phyloP scores from a whole-genome alignment of 2,329 filamentous ascomycete species.

The Chaetothyriales sp. region DNA sequence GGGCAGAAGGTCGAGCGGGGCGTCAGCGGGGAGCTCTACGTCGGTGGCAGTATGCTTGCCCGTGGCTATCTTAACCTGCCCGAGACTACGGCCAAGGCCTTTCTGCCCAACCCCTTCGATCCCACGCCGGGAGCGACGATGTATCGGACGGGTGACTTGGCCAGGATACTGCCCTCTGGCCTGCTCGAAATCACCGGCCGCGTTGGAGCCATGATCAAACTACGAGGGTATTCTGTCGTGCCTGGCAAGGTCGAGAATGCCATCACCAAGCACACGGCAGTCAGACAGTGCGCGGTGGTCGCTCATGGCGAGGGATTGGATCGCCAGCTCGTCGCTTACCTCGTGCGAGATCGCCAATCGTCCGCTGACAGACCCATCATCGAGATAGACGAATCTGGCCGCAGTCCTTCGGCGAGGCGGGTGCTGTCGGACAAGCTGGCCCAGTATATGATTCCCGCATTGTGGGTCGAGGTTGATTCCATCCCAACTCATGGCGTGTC shows the following conservation, averaged over 20 bases:
- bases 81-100: constrained; percentile 59
- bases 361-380: constrained; percentile 43
- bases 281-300: constrained; percentile 55
- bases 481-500: constrained; percentile 65
- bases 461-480: constrained; percentile 59
- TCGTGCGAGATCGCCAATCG: constrained; percentile 51
- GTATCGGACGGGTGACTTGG: constrained; percentile 61
- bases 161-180: constrained; percentile 50
- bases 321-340: constrained; percentile 59
- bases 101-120: constrained; percentile 51
- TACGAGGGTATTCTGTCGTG: constrained; percentile 63
- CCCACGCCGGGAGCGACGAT: constrained; percentile 46
- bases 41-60: constrained; percentile 59
- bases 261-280: constrained; percentile 53
- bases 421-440: constrained; percentile 52
- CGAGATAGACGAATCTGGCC: constrained; percentile 54
- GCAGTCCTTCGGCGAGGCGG: constrained; percentile 53
- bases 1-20: constrained; percentile 49
- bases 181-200: constrained; percentile 61
- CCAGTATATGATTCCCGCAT: constrained; percentile 67
- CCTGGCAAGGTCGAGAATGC: constrained; percentile 62
- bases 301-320: constrained; percentile 64
- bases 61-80: constrained; percentile 67
- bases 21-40: constrained; percentile 54
- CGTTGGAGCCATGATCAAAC: constrained; percentile 66